Conservation (phyloP, 1,284 basidiomycete genomes). For the Fomitopsis schrenkii region DNA sequence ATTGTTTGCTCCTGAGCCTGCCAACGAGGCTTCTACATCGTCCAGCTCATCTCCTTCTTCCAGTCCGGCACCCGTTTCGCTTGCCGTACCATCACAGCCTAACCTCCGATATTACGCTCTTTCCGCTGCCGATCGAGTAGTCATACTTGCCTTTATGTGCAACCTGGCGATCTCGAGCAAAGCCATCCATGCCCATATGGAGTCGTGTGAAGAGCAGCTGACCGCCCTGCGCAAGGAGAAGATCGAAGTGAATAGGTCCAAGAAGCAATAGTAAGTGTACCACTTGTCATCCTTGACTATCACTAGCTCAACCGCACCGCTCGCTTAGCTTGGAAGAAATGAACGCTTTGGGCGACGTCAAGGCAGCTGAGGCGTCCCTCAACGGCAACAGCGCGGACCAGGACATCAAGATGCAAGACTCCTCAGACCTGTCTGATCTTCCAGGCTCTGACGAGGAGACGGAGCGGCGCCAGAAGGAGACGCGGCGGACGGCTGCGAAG, state of each 20-base stretch:
- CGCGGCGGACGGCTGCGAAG: slow-evolving; percentile 53
- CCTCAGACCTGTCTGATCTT: slow-evolving; percentile 69
- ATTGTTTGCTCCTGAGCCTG: slow-evolving; percentile 58
- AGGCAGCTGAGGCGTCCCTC: slow-evolving; percentile 37
- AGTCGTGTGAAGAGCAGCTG: slow-evolving; percentile 83
- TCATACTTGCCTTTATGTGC: slow-evolving; percentile 85
- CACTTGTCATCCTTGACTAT: slow-evolving; percentile 51
- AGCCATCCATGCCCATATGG: slow-evolving; percentile 83
- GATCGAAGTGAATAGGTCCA: slow-evolving; percentile 87
- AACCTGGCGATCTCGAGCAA: slow-evolving; percentile 90
- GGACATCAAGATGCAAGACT: slow-evolving; percentile 55
- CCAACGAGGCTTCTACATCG: slow-evolving; percentile 33
- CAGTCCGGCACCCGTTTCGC: slow-evolving; percentile 32
- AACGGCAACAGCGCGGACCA: slow-evolving; percentile 38
- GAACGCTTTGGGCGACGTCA: slow-evolving; percentile 57
- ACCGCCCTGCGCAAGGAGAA: slow-evolving; percentile 95
- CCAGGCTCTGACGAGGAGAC: slow-evolving; percentile 41
- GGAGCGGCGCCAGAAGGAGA: slow-evolving; percentile 35
- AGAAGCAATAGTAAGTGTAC: slow-evolving; percentile 49
- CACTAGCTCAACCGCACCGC: slow-evolving; percentile 3
- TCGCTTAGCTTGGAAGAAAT: slow-evolving; percentile 66
- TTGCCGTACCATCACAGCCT: slow-evolving; percentile 46
- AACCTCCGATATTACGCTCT: slow-evolving; percentile 73
- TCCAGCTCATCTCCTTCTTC: slow-evolving; percentile 36
- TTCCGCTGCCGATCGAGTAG: slow-evolving; percentile 75